Evolutionary conservation across 2,329 filamentous ascomycete genomes (phyloP).

Genomic region (Fusarium avenaceum): DNA sequence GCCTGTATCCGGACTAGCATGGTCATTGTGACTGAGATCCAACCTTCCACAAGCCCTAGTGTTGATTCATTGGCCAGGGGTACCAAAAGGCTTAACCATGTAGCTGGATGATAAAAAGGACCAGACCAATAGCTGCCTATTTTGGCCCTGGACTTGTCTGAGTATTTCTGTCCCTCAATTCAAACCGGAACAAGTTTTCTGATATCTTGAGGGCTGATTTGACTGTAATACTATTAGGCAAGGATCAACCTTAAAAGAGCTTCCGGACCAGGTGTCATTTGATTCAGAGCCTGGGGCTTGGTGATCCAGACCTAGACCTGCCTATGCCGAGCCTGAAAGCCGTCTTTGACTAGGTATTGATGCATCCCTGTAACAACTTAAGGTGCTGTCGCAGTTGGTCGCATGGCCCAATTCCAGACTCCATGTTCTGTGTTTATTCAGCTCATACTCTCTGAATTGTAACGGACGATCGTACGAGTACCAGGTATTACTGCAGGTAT

Average conservation of each 20-base stretch:
- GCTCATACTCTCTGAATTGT: conserved; percentile 7
- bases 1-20: conserved; percentile 15
- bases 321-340: conserved; percentile 10
- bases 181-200: no score
- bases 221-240: conserved; percentile 15
- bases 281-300: conserved; percentile 10
- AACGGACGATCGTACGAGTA: conserved; percentile 31
- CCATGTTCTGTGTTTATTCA: conserved; percentile 22
- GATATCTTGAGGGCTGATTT: no score
- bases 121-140: no score
- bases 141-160: no score
- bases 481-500: not conserved
- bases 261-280: conserved; percentile 27
- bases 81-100: no score
- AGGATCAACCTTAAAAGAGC: conserved; percentile 15
- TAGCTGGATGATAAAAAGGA: no score
- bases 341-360: conserved; percentile 10
- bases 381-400: conserved; percentile 34
- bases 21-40: conserved; percentile 20
- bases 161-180: no score
- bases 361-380: conserved; percentile 15
- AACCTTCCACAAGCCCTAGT: not conserved
- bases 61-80: no score
- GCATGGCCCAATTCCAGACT: conserved; percentile 26
- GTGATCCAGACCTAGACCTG: not conserved